These are phyloP conservation scores for Diaporthe humulicola DNA, from an alignment of 2,329 filamentous ascomycete genomes.

Conservation along the genomic window DNA sequence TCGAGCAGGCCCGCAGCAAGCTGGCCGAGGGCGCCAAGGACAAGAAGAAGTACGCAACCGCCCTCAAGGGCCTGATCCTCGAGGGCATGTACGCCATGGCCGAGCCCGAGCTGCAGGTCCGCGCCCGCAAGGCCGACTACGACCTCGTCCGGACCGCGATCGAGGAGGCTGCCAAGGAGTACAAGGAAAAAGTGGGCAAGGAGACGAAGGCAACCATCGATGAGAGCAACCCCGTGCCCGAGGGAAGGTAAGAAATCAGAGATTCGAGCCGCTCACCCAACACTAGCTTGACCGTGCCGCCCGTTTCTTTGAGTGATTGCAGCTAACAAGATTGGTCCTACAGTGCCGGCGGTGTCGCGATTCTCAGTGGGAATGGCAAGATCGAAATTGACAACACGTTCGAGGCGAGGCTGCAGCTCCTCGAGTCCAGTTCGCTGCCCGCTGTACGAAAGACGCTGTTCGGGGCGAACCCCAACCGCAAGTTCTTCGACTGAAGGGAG, in stretches of 20 bases:
- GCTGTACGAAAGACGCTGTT: slow-evolving; percentile 89
- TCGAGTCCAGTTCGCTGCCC: slow-evolving; percentile 88
- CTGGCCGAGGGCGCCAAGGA: slow-evolving; percentile 76
- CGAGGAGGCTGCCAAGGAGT: slow-evolving; percentile 82
- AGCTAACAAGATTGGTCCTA: slow-evolving; percentile 18
- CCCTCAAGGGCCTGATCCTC: slow-evolving; percentile 85
- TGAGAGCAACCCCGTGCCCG: slow-evolving; percentile 82
- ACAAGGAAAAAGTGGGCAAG: slow-evolving; percentile 81
- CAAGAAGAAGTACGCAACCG: slow-evolving; percentile 78
- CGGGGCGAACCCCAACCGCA: slow-evolving; percentile 94
- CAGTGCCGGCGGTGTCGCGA: slow-evolving; percentile 85
- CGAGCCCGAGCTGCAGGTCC: slow-evolving; percentile 82
- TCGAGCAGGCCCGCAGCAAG: slow-evolving; percentile 82
- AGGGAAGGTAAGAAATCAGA: slow-evolving; percentile 78
- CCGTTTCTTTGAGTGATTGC: neutral
- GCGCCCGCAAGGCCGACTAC: slow-evolving; percentile 84
- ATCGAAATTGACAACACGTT: slow-evolving; percentile 99
- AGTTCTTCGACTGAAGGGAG: slow-evolving; percentile 85
- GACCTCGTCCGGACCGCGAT: slow-evolving; percentile 83
- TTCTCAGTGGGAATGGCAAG: slow-evolving; percentile 88
- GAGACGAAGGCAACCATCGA: slow-evolving; percentile 80
- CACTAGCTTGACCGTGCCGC: neutral
- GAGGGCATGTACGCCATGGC: slow-evolving; percentile 91
- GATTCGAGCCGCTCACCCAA: slow-evolving; percentile 43
- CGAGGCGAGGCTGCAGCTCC: slow-evolving; percentile 87